Evolutionary conservation across 2,329 filamentous ascomycete genomes (phyloP).

Genomic region (Ramichloridium luteum): DNA sequence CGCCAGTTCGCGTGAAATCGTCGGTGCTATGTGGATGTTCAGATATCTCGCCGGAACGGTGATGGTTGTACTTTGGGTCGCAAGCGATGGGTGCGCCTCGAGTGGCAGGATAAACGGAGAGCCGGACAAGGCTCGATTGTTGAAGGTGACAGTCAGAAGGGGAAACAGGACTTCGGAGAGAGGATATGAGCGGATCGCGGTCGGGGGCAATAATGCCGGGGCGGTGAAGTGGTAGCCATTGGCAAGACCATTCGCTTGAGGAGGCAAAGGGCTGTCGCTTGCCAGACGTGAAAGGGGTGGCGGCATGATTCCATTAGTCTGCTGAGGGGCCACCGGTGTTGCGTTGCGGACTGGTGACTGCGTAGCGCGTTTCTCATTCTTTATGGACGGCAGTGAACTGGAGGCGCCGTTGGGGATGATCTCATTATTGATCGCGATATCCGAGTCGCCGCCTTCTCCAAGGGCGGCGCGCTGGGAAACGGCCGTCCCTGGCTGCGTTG

Average conservation of each 20-base stretch:
- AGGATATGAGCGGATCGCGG: constrained; percentile 19
- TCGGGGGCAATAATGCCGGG: constrained; percentile 27
- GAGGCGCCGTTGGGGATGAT: neutral
- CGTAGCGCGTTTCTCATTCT: constrained; percentile 26
- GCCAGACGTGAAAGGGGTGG: constrained; percentile 18
- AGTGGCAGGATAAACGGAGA: constrained; percentile 50
- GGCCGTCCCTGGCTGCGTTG: neutral
- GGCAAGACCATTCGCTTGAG: constrained; percentile 8
- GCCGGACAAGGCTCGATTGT: no score
- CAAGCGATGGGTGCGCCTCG: constrained; percentile 50
- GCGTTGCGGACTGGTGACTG: constrained; percentile 36
- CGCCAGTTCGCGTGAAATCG: constrained; percentile 44
- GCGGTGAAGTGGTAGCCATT: constrained; percentile 22
- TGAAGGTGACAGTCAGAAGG: constrained; percentile 47
- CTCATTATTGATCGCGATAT: no score
- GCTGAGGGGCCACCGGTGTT: constrained; percentile 17
- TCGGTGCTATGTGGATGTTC: constrained; percentile 58
- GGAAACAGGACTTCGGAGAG: constrained; percentile 53
- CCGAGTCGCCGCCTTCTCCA: no score
- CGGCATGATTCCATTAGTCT: constrained; percentile 19
- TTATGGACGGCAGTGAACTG: constrained; percentile 27
- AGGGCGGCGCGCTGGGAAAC: no score
- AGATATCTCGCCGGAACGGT: constrained; percentile 56
- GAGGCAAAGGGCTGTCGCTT: constrained; percentile 19
- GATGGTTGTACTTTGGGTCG: constrained; percentile 61